Percentiles rank a stretch among this genome's conserved stretches.
phyloP scores from a whole-genome alignment of 352 stramenopile genomes.

The Phytophthora ramorum region DNA sequence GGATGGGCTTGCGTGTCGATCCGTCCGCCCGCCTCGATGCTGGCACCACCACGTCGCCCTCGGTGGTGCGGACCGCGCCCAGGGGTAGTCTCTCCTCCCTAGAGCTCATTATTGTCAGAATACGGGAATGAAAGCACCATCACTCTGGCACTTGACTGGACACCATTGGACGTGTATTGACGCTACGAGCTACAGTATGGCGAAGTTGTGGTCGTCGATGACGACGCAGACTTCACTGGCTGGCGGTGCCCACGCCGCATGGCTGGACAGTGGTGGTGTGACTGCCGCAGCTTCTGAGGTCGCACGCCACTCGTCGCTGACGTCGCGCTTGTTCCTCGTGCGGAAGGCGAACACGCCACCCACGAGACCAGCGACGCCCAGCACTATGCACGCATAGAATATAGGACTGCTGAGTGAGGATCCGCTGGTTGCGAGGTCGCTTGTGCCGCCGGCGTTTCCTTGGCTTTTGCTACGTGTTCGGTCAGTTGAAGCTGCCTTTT shows the following conservation, averaged over 20 bases:
- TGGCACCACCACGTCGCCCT: constrained; percentile 74
- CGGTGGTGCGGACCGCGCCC: constrained; percentile 63
- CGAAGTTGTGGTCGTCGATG: constrained; percentile 30
- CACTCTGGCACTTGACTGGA: constrained; percentile 6
- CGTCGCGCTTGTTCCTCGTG: constrained; percentile 20
- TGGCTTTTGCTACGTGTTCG: constrained; percentile 1
- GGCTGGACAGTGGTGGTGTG: constrained; percentile 2
- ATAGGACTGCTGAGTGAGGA: constrained; percentile 16
- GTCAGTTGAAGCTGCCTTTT: constrained; percentile 17
- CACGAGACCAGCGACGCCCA: constrained; percentile 33
- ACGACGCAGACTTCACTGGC: constrained; percentile 26
- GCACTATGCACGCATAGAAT: constrained; percentile 44
- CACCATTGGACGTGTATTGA: not conserved
- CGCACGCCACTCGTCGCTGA: constrained; percentile 15
- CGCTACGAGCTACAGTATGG: constrained; percentile 20
- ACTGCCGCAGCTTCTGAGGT: not conserved
- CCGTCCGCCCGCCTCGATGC: constrained; percentile 71
- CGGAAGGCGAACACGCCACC: constrained; percentile 25
- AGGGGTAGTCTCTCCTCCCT: constrained; percentile 48
- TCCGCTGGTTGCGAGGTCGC: not conserved
- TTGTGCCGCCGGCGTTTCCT: not conserved
- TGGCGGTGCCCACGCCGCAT: constrained; percentile 3
- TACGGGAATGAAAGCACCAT: constrained; percentile 4
- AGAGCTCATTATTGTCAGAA: constrained; percentile 4
- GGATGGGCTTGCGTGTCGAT: constrained; percentile 79